Percentiles rank a stretch among this genome's conserved stretches.
phyloP scores from a whole-genome alignment of 805 yeast genomes.

The Starmerella asiatica region DNA sequence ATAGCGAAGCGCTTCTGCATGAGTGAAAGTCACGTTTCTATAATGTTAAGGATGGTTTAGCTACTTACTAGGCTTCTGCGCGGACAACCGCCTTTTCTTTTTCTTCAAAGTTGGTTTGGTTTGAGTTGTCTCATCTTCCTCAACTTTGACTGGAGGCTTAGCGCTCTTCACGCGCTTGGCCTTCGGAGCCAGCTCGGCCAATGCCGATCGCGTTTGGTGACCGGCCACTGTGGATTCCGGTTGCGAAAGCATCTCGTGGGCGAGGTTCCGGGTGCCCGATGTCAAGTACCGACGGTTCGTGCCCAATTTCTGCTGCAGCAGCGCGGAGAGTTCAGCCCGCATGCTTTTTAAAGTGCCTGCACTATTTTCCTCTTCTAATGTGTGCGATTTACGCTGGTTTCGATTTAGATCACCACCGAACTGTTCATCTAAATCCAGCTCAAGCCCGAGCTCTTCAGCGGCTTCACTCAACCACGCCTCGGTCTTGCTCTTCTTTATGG shows the following conservation, averaged over 20 bases:
- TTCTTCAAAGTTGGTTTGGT: no score
- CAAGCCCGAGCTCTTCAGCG: conserved; percentile 85
- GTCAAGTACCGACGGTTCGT: conserved; percentile 24
- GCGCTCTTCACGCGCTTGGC: conserved; percentile 1
- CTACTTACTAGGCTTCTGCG: no score
- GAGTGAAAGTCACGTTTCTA: no score
- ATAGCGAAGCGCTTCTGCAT: no score
- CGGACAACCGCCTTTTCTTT: no score
- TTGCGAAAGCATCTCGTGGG: conserved; percentile 22
- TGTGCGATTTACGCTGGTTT: conserved; percentile 32
- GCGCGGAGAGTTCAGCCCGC: conserved; percentile 20
- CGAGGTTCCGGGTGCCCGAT: conserved; percentile 25
- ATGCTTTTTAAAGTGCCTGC: conserved; percentile 4
- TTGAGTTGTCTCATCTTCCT: no score
- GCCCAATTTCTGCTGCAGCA: conserved; percentile 22
- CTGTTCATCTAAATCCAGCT: conserved; percentile 40
- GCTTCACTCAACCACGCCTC: conserved; percentile 76
- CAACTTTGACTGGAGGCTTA: neutral
- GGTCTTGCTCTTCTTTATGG: conserved; percentile 37
- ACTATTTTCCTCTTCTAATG: conserved; percentile 2
- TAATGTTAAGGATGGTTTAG: no score
- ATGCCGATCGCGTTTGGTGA: conserved; percentile 15
- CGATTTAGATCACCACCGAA: conserved; percentile 30
- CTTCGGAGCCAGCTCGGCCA: conserved; percentile 16
- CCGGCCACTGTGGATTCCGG: conserved; percentile 19